phyloP scores from a whole-genome alignment of 2,329 filamentous ascomycete species.

The Diplocarpon rosae region DNA sequence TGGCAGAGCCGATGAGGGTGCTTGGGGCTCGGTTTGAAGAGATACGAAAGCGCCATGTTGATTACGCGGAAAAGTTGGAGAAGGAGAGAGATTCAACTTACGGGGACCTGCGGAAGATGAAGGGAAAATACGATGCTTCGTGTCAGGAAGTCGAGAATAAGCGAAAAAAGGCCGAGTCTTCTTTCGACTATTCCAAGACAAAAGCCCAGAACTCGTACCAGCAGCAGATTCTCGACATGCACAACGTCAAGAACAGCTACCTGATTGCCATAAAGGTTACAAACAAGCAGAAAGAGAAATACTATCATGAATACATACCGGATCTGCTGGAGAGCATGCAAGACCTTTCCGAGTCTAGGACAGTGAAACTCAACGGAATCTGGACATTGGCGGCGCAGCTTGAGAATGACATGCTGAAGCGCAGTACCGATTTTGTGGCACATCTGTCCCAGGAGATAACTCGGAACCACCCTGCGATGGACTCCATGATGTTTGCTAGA shows the following conservation, averaged over 20 bases:
- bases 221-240: constrained; percentile 88
- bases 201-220: constrained; percentile 90
- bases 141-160: constrained; percentile 93
- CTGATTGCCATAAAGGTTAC: constrained; percentile 92
- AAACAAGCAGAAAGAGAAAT: constrained; percentile 94
- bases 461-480: constrained; percentile 76
- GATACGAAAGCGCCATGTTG: constrained; percentile 77
- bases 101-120: constrained; percentile 76
- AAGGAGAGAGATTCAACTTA: constrained; percentile 81
- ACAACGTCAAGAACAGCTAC: constrained; percentile 97
- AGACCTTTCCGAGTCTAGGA: constrained; percentile 83
- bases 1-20: constrained; percentile 78
- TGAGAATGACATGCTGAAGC: constrained; percentile 67
- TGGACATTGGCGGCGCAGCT: constrained; percentile 75
- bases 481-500: constrained; percentile 95
- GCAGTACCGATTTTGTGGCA: constrained; percentile 61
- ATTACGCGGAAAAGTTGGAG: constrained; percentile 81
- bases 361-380: constrained; percentile 69
- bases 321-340: constrained; percentile 89
- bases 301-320: constrained; percentile 94
- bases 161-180: constrained; percentile 87
- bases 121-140: constrained; percentile 81
- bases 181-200: constrained; percentile 75
- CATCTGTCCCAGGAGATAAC: constrained; percentile 71
- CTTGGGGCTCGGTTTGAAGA: constrained; percentile 74